A percentile compares a stretch with the other conserved stretches of the same genome.
These are phyloP conservation scores for Rosa hybrid DNA, from an alignment of 331 rosid species.

Conservation along the genomic window DNA sequence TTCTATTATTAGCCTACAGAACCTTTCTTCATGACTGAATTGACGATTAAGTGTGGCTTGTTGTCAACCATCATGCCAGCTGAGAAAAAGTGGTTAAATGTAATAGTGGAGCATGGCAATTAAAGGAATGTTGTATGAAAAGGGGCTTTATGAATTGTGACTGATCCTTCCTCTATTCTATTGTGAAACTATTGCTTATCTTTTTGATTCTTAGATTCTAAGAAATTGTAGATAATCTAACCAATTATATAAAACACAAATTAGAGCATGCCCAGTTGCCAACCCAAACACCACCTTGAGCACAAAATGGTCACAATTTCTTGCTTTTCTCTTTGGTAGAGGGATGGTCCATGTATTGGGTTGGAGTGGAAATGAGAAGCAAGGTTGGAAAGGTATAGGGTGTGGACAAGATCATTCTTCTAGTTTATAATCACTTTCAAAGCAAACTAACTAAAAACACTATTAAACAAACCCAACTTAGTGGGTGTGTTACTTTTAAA, in stretches of 20 bases:
- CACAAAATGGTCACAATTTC: conserved; percentile 13
- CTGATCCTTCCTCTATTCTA: not conserved
- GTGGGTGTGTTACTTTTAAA: conserved; percentile 60
- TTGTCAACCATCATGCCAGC: conserved; percentile 15
- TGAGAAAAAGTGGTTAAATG: conserved; percentile 5
- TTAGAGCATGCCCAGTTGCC: conserved; percentile 46
- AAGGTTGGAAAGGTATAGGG: conserved; percentile 55
- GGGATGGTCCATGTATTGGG: conserved; percentile 49
- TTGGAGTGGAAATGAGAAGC: conserved; percentile 62
- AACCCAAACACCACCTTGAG: conserved; percentile 25
- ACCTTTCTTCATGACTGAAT: not conserved
- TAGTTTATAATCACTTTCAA: conserved; percentile 50
- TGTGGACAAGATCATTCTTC: conserved; percentile 38
- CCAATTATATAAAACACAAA: conserved; percentile 21
- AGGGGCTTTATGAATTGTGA: conserved; percentile 11
- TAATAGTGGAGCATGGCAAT: conserved; percentile 5
- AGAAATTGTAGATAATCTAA: conserved; percentile 34
- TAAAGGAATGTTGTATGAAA: not conserved
- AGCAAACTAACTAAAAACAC: conserved; percentile 50
- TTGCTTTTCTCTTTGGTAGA: conserved; percentile 1
- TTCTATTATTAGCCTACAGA: not conserved
- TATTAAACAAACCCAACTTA: conserved; percentile 37
- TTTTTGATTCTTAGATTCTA: conserved; percentile 51
- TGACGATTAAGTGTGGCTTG: not conserved
- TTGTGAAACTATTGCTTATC: not conserved